Evolutionary conservation across 805 yeast genomes (phyloP), one percentile per base, ranked within the genome.

Genomic region (Pichia scutulata): DNA sequence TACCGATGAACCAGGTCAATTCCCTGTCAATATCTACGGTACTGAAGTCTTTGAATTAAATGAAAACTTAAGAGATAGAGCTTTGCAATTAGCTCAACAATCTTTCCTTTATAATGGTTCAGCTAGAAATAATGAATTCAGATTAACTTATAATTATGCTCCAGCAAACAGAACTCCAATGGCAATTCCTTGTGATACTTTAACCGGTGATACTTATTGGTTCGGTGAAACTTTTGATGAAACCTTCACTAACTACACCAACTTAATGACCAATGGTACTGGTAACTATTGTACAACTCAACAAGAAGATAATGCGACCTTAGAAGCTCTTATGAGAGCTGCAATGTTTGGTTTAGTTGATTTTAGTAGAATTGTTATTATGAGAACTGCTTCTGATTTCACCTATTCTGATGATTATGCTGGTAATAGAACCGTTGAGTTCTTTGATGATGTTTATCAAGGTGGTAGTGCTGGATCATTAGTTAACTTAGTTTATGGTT

Each of bases 221-320:
- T 70, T 73, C 43, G 87, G 86, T 53, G 65, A 70, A 47, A 63
- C 65, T 16, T 70, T 81, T 57, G 75, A 73, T 52, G 74, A 77
- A 58, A 68, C 78, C 57, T 77, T 79, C 60, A 62, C 72, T 24
- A 70, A 71, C 62, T 75, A 68, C 59, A 71, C 83, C 36, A 53
- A 57, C 16, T 56, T 79, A 54, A 63, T 80, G 61, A 75, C 85
- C 56, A 81, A 82, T 59, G 81, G 81, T 49, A 71, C 81, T 39
- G 84, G 78, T 25, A 66, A 65, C 14, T 81, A 80, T 69, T 78
- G 84, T 63, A 61, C 81, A 41, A 75, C 84, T 43, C 84, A 82
- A 49, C 85, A 81, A 64, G 87, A 82, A 64, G 87, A 82, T 61
- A 77, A 80, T 60, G 86, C 86, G 18, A 70, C 82, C 16, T 72